Evolutionary conservation across 495 filamentous ascomycete genomes (phyloP).

Genomic region (Viridothelium virens): DNA sequence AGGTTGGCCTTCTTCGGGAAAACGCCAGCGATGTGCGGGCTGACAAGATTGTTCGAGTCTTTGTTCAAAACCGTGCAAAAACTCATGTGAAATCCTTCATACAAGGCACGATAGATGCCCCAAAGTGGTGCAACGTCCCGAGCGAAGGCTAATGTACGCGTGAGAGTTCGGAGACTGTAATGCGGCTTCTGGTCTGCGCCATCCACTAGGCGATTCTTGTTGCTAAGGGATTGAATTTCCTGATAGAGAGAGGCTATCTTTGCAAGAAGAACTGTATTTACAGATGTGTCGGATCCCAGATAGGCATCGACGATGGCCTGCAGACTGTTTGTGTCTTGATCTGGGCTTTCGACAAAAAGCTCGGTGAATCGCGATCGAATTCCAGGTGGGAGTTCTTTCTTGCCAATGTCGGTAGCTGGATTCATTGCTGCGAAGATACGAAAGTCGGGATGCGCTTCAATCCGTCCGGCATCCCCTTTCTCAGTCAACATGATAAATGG

Average conservation of each 20-base stretch:
- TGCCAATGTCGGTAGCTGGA: slow-evolving; percentile 93
- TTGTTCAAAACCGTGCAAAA: slow-evolving; percentile 79
- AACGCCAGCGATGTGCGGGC: slow-evolving; percentile 73
- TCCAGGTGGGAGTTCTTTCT: slow-evolving; percentile 81
- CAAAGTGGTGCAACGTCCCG: slow-evolving; percentile 75
- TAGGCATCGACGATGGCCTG: slow-evolving; percentile 79
- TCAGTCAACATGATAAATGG: slow-evolving; percentile 86
- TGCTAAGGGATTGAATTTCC: slow-evolving; percentile 71
- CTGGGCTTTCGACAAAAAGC: slow-evolving; percentile 81
- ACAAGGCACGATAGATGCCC: slow-evolving; percentile 77
- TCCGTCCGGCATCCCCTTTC: slow-evolving; percentile 79
- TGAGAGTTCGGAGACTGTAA: slow-evolving; percentile 93
- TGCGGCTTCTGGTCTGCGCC: slow-evolving; percentile 89
- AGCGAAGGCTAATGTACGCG: slow-evolving; percentile 79
- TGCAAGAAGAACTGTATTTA: slow-evolving; percentile 55
- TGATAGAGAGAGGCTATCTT: slow-evolving; percentile 82
- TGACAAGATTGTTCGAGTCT: slow-evolving; percentile 66
- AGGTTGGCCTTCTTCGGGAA: slow-evolving; percentile 59
- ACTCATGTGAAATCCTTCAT: slow-evolving; percentile 97
- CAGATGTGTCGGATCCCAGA: slow-evolving; percentile 57
- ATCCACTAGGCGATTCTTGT: slow-evolving; percentile 78
- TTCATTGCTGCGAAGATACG: slow-evolving; percentile 99
- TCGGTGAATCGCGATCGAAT: slow-evolving; percentile 86
- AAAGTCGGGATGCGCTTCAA: slow-evolving; percentile 86
- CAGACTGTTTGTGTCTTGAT: slow-evolving; percentile 74